Conservation (phyloP, 148 eudicot species). For the Simmondsia chinensis region DNA sequence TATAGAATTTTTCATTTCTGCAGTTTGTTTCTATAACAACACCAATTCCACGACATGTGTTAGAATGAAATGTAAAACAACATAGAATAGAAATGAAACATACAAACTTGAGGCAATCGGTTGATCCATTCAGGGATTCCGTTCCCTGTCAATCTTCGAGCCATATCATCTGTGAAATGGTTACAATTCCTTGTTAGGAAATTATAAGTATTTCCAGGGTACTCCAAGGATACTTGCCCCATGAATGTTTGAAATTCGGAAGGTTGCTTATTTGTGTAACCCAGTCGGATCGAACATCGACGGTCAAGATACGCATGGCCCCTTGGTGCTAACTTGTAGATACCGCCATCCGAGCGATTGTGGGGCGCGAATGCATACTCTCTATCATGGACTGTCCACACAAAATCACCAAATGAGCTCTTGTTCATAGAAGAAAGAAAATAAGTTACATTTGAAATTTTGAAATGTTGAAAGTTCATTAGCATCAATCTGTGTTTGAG, state of each 20-base stretch:
- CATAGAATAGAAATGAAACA: too few relatives aligned
- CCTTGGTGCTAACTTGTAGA: conserved; percentile 50
- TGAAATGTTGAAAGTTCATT: too few relatives aligned
- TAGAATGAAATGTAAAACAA: too few relatives aligned
- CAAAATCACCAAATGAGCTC: background rate
- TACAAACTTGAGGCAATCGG: conserved; percentile 54
- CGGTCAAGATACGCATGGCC: conserved; percentile 50
- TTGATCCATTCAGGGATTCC: conserved; percentile 58
- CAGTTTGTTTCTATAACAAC: too few relatives aligned
- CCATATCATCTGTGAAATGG: conserved; percentile 60
- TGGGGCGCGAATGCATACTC: conserved; percentile 72
- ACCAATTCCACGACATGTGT: too few relatives aligned
- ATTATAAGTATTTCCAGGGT: conserved; percentile 55
- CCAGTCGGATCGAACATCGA: conserved; percentile 41
- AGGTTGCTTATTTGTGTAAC: conserved; percentile 35
- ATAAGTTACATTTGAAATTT: background rate
- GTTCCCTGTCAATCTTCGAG: conserved; percentile 46
- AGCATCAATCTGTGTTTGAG: too few relatives aligned
- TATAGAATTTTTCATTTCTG: too few relatives aligned
- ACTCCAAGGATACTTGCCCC: conserved; percentile 38
- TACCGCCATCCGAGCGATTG: conserved; percentile 42
- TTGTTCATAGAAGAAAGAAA: background rate
- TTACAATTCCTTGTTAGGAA: conserved; percentile 58
- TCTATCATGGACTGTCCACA: conserved; percentile 39
- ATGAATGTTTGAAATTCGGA: conserved; percentile 36